Evolutionary conservation across 164 flowering plant species (phyloP), one percentile per base, ranked within the genome.

Genomic region (Vitis rotundifolia): DNA sequence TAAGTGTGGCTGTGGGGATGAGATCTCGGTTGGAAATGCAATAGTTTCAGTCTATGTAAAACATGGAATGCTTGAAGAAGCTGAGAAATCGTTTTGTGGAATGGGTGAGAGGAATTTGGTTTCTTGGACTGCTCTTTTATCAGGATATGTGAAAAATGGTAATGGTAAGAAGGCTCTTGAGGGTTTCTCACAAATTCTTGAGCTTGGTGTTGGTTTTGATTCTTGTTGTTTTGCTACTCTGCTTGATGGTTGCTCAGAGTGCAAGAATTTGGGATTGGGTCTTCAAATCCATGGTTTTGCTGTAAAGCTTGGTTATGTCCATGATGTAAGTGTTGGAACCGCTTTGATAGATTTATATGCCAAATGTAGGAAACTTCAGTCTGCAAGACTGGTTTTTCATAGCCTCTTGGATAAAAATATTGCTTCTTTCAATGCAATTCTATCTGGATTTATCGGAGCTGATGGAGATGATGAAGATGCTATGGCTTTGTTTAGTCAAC

Each of bases 101-200:
- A 72, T 79, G 77, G 52, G 13, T 72, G 68, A 74, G 19, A 74
- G 63, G 74, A 72, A 77, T 65, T 72, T 79, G 76, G 66, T 79
- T 49, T 75, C 82, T 53, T 77, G 82, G 82, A 77, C 85, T 57
- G 79, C 85, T 37, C 70, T 82, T 67, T n/a, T 82, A 44, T 78
- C 85, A 1, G 77, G 51, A 0, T 77, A 77, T 75, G 78, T 71
- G 61, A 75, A 70, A 63, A 77, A 66, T 65, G 70, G 71, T 11
- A n/a, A 68, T 28, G 22, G 67, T n/a, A 53, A 51, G 51, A 73
- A 75, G 47, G 79, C 82, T 22, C 57, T 77, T 53, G 49, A 11
- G 58, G 53, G 31, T 44, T 79, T 77, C 26, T 47, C 65, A 26
- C 63, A 69, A 59, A 72, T 82, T 62, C 75, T 76, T 47, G 26